Conservation (phyloP, 306 rosid species). For the Acmispon strigosus region DNA sequence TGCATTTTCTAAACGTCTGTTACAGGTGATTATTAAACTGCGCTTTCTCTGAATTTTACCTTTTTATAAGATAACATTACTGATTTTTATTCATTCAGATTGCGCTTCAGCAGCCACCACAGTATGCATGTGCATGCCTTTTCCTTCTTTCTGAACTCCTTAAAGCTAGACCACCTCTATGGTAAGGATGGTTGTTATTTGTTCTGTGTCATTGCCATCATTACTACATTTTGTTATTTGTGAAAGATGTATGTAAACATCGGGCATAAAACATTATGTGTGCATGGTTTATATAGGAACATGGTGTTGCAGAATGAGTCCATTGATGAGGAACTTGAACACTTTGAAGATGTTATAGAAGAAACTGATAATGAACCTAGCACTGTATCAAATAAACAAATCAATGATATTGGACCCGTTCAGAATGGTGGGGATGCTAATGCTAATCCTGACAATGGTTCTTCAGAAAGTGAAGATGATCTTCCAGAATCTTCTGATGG, state of each 20-base stretch:
- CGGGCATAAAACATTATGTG: no score
- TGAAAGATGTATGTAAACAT: no score
- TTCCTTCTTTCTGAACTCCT: conserved; percentile 94
- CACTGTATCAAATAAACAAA: conserved; percentile 28
- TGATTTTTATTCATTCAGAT: conserved; percentile 43
- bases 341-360: conserved; percentile 80
- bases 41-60: not conserved
- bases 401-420: conserved; percentile 10
- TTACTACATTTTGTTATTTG: no score
- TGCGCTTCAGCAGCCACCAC: conserved; percentile 96
- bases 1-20: conserved; percentile 79
- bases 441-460: conserved; percentile 39
- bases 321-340: conserved; percentile 80
- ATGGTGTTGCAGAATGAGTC: conserved; percentile 69
- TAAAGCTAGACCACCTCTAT: conserved; percentile 80
- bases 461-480: conserved; percentile 57
- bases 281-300: conserved; percentile 44
- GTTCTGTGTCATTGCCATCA: not conserved
- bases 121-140: conserved; percentile 88
- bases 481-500: conserved; percentile 54
- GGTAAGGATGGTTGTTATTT: conserved; percentile 42
- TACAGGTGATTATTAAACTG: conserved; percentile 53
- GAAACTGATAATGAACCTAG: conserved; percentile 44
- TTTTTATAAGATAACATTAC: not conserved
- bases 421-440: conserved; percentile 26